phyloP scores from a whole-genome alignment of 805 yeast genomes.

The Saturnispora sekii region DNA sequence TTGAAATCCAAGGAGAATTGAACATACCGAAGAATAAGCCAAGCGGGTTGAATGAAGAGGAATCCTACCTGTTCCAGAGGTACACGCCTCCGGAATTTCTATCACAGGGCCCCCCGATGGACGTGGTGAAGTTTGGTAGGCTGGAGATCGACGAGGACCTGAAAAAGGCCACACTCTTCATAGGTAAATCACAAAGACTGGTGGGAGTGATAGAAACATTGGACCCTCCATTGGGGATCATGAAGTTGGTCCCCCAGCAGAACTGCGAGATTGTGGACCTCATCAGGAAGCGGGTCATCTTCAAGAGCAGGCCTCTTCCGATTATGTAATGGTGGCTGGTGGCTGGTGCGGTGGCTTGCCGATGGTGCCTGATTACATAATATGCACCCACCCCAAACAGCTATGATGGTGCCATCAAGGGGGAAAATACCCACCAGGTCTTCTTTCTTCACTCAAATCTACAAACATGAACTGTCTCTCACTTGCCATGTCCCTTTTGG shows the following conservation, averaged over 20 bases:
- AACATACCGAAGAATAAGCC: constrained; percentile 36
- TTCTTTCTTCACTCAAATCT: too few relatives aligned
- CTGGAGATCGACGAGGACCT: constrained; percentile 37
- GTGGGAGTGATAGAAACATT: constrained; percentile 50
- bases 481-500: neutral
- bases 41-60: constrained; percentile 25
- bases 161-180: constrained; percentile 43
- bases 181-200: constrained; percentile 63
- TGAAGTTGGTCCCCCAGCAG: constrained; percentile 34
- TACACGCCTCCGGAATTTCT: constrained; percentile 16
- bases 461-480: constrained; percentile 3
- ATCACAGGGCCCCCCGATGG: constrained; percentile 5
- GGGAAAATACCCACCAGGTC: too few relatives aligned
- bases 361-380: neutral
- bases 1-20: constrained; percentile 71
- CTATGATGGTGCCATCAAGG: too few relatives aligned
- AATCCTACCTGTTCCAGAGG: constrained; percentile 28
- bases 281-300: constrained; percentile 47
- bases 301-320: constrained; percentile 65
- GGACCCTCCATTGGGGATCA: constrained; percentile 56
- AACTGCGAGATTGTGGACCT: constrained; percentile 49
- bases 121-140: constrained; percentile 39
- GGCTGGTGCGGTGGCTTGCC: neutral
- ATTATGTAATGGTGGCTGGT: constrained; percentile 42
- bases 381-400: neutral